phyloP scores from a whole-genome alignment of 2,329 filamentous ascomycete genomes.

The Biscogniauxia marginata region DNA sequence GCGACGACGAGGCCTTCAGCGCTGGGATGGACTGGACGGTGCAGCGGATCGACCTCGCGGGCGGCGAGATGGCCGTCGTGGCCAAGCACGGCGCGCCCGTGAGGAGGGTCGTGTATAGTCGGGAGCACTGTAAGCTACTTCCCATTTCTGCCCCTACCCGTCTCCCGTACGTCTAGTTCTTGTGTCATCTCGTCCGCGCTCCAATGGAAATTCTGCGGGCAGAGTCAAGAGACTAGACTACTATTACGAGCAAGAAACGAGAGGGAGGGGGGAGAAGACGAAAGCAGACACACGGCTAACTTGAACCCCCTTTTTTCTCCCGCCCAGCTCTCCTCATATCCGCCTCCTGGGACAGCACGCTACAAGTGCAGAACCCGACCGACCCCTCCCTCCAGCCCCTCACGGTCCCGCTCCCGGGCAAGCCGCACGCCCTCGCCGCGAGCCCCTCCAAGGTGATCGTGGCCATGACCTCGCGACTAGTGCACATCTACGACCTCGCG shows the following conservation, averaged over 20 bases:
- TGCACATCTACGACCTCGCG: conserved; percentile 89
- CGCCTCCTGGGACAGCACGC: conserved; percentile 87
- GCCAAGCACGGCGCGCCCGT: conserved; percentile 79
- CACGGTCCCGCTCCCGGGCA: conserved; percentile 71
- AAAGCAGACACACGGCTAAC: too few species aligned
- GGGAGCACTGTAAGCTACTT: conserved; percentile 59
- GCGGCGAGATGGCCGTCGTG: conserved; percentile 69
- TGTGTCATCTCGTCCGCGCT: background rate
- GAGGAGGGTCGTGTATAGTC: conserved; percentile 79
- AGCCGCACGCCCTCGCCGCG: conserved; percentile 83
- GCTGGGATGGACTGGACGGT: conserved; percentile 87
- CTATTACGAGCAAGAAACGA: too few species aligned
- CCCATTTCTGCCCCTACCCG: background rate
- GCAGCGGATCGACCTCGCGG: conserved; percentile 69
- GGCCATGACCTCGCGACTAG: conserved; percentile 89
- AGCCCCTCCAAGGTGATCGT: conserved; percentile 82
- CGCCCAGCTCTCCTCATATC: conserved; percentile 71
- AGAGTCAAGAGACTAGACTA: background rate
- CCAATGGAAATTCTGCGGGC: background rate
- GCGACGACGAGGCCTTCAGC: conserved; percentile 80
- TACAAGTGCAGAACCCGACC: conserved; percentile 75
- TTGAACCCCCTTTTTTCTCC: background rate
- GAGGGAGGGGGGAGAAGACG: too few species aligned
- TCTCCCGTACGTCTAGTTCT: too few species aligned
- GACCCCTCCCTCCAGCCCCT: conserved; percentile 54